Percentiles rank a stretch among this genome's conserved stretches.
Conservation (phyloP, 179 eudicot species). For the Patellifolia procumbens region DNA sequence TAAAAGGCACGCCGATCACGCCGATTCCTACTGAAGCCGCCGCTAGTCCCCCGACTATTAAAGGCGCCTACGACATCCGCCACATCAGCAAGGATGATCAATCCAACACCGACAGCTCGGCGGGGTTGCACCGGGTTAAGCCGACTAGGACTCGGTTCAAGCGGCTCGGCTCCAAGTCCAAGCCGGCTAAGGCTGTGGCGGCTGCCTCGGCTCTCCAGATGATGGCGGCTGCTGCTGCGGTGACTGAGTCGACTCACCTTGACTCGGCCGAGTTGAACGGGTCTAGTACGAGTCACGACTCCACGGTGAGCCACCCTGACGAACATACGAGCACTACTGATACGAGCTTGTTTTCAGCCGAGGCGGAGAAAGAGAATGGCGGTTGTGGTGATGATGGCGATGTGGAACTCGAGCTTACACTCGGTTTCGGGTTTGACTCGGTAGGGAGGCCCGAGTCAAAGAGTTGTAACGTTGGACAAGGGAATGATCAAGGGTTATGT, state of each 20-base stretch:
- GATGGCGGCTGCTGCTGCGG: not conserved
- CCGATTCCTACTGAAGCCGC: slow-evolving; percentile 51
- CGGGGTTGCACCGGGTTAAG: slow-evolving; percentile 51
- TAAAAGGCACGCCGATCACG: slow-evolving; percentile 55
- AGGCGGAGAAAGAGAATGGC: slow-evolving; percentile 26
- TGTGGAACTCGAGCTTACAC: slow-evolving; percentile 66
- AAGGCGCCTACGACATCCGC: slow-evolving; percentile 67
- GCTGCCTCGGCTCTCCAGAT: slow-evolving; percentile 18
- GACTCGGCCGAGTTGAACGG: slow-evolving; percentile 35
- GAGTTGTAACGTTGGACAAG: not conserved
- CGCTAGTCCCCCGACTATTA: slow-evolving; percentile 53
- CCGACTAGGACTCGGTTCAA: slow-evolving; percentile 60
- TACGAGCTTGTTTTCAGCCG: slow-evolving; percentile 41
- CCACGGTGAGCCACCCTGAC: slow-evolving; percentile 68
- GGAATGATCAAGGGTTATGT: slow-evolving; percentile 15
- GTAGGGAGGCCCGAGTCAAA: slow-evolving; percentile 12
- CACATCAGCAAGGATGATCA: slow-evolving; percentile 58
- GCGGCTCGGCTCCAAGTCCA: slow-evolving; percentile 44
- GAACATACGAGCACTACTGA: slow-evolving; percentile 32
- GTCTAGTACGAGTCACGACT: slow-evolving; percentile 66
- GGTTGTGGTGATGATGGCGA: slow-evolving; percentile 38
- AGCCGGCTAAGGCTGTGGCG: slow-evolving; percentile 3
- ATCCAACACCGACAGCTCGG: slow-evolving; percentile 19
- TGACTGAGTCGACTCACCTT: slow-evolving; percentile 18
- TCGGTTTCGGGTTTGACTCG: slow-evolving; percentile 34